Conservation (phyloP, 2,329 filamentous ascomycete genomes). For the Didymellaceae sp. region DNA sequence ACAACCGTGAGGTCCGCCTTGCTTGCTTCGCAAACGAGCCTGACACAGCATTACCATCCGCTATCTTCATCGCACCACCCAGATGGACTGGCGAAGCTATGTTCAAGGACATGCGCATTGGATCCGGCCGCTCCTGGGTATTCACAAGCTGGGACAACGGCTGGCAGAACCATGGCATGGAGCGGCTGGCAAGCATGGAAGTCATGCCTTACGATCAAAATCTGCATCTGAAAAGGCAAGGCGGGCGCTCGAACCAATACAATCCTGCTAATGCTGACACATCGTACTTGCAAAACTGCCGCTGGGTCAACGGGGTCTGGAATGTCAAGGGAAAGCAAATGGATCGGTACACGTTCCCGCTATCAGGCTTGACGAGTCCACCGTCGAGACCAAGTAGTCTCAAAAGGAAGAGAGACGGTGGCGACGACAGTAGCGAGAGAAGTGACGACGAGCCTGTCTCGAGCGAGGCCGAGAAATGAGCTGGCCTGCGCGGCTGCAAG, state of each 20-base stretch:
- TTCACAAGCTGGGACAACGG: conserved; percentile 28
- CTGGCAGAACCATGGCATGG: conserved; percentile 5
- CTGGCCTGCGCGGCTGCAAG: too few relatives aligned
- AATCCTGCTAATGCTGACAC: neutral
- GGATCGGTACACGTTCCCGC: conserved; percentile 12
- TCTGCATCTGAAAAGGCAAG: neutral
- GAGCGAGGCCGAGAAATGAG: too few relatives aligned
- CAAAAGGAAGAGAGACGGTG: too few relatives aligned
- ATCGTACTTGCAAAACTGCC: conserved; percentile 3
- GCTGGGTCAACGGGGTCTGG: conserved; percentile 29
- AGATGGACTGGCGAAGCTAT: neutral
- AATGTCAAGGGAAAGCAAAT: conserved; percentile 7
- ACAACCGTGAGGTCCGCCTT: conserved; percentile 12
- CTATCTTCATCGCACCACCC: conserved; percentile 17
- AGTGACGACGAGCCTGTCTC: too few relatives aligned
- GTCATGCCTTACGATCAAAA: conserved; percentile 1
- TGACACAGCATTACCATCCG: conserved; percentile 3
- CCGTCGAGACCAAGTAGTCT: too few relatives aligned
- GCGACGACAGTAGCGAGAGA: too few relatives aligned
- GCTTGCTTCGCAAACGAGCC: conserved; percentile 11
- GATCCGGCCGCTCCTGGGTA: neutral
- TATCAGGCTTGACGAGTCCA: conserved; percentile 1
- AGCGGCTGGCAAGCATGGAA: conserved; percentile 21
- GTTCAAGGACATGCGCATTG: neutral
- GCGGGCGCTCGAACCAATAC: neutral